Evolutionary conservation across 768 basidiomycete genomes (phyloP), one percentile per base, ranked within the genome.

Genomic region (Pisolithus sp.): DNA sequence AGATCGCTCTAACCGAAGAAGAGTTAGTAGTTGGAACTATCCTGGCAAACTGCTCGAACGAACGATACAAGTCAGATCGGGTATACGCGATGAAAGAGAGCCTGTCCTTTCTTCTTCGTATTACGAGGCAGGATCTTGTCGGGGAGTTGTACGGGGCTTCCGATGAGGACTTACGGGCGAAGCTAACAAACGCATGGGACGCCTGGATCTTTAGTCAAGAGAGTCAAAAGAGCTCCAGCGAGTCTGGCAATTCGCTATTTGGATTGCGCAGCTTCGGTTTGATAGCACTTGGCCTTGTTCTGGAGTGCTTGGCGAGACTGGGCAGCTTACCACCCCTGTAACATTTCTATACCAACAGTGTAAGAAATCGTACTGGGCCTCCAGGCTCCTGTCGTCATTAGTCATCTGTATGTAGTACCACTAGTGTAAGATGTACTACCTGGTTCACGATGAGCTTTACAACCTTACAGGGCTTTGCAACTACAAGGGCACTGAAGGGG

Each of bases 1-100:
- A 77, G 48, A 73, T 72, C 7, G 74, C 75, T 30, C 72, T 92
- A 30, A 65, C 73, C 6, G 89, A 92, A 60, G 83, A 85, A 46
- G 89, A 92, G 59, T 74, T 89, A 20, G 83, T 89, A 1, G 67
- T 82, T 28, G 88, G 87, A 18, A 82, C 83, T 0, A 92, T 92
- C 51, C 68, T 89, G 42, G 85, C 81, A 1, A 82, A 82, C 53
- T 87, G 83, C 59, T 68, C 78, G 1, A 80, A 89, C 55, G 75
- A 73, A 52, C 69, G 82, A 30, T 83, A 77, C 74, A 72, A 86
- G 53, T 74, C 63, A 26, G 78, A 80, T 55, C 74, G 85, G 26
- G 74, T 77, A 49, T 73, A 82, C 48, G 73, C 81, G 8, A 86
- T 89, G 85, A 72, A 73, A 36, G 67, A 80, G 12, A 84, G 87